These are phyloP conservation scores for Barnettozyma californica DNA, from an alignment of 805 yeast species.

Conservation along the genomic window DNA sequence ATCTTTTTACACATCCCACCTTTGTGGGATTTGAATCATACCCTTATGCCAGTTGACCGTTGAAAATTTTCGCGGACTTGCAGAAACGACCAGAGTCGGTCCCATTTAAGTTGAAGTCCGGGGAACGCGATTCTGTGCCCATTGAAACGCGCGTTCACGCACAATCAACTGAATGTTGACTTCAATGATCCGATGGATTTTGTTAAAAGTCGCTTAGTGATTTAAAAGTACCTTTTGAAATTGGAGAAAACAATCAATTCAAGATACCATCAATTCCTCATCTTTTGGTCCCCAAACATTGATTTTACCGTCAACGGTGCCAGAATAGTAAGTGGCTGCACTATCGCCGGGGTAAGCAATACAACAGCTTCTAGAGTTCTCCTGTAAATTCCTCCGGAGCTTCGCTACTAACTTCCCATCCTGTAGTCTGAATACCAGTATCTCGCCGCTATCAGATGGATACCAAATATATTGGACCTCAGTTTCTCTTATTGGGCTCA, in stretches of 20 bases:
- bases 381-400: conserved; percentile 40
- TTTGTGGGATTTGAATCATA: not conserved
- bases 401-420: conserved; percentile 63
- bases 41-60: not conserved
- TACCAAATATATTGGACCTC: conserved; percentile 55
- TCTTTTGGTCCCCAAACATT: conserved; percentile 47
- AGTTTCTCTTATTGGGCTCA: conserved; percentile 43
- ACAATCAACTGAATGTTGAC: no score
- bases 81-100: not conserved
- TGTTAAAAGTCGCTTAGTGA: no score
- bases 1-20: not conserved
- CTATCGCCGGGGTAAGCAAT: conserved; percentile 44
- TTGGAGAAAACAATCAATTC: not conserved
- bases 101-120: no score
- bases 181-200: no score
- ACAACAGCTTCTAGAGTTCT: conserved; percentile 43
- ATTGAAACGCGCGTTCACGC: no score
- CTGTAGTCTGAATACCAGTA: conserved; percentile 48
- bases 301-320: conserved; percentile 65
- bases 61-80: not conserved
- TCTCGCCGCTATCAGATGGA: conserved; percentile 74
- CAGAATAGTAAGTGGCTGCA: conserved; percentile 46
- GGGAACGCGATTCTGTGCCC: no score
- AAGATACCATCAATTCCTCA: conserved; percentile 1
- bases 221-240: no score